These are phyloP conservation scores for Tremella fuciformis DNA, from an alignment of 768 basidiomycete species.

Conservation along the genomic window DNA sequence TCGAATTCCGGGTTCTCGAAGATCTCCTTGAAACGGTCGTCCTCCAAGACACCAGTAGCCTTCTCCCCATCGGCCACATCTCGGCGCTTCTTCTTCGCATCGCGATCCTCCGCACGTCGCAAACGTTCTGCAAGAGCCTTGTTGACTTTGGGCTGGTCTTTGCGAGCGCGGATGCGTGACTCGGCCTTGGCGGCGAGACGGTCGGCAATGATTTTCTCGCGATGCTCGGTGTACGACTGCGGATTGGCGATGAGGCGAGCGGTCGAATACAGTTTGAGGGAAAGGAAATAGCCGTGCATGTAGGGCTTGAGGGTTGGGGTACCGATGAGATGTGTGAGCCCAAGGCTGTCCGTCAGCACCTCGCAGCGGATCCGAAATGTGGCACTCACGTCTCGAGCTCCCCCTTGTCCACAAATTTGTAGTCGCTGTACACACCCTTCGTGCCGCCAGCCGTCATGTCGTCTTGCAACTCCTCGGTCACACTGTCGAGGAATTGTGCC, in stretches of 20 bases:
- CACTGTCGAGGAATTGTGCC: conserved; percentile 96
- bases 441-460: conserved; percentile 61
- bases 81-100: conserved; percentile 53
- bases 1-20: conserved; percentile 89
- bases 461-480: conserved; percentile 94
- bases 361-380: background rate
- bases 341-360: conserved; percentile 61
- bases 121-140: conserved; percentile 84
- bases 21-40: conserved; percentile 83
- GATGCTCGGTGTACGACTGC: conserved; percentile 89
- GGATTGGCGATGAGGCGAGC: conserved; percentile 95
- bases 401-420: conserved; percentile 86
- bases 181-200: conserved; percentile 93
- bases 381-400: conserved; percentile 75
- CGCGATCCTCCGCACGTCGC: conserved; percentile 55
- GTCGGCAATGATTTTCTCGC: conserved; percentile 78
- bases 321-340: conserved; percentile 91
- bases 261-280: conserved; percentile 91
- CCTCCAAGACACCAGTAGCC: conserved; percentile 53
- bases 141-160: conserved; percentile 72
- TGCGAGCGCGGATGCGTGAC: conserved; percentile 80
- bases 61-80: conserved; percentile 10
- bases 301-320: conserved; percentile 95
- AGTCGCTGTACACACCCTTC: conserved; percentile 78
- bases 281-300: conserved; percentile 99